phyloP scores from a whole-genome alignment of 805 yeast species.

The Hemisphaericaspora nanyangensis region DNA sequence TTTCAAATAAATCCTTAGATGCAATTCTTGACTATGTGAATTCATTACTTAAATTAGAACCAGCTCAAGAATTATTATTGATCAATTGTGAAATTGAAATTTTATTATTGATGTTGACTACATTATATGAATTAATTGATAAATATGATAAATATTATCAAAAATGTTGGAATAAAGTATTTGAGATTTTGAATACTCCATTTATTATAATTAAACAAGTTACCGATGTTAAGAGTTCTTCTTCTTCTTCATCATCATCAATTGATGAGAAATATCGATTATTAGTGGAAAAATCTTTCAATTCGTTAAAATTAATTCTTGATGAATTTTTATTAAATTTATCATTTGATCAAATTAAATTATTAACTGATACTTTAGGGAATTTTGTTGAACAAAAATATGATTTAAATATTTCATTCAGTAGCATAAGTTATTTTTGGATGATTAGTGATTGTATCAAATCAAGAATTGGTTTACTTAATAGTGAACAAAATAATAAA shows the following conservation, averaged over 20 bases:
- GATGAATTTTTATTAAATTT: constrained; percentile 78
- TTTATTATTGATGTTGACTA: constrained; percentile 55
- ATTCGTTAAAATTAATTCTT: constrained; percentile 74
- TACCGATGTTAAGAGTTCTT: constrained; percentile 8
- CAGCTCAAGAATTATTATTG: constrained; percentile 40
- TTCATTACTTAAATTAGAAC: constrained; percentile 34
- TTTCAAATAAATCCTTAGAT: constrained; percentile 47
- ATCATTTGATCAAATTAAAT: constrained; percentile 61
- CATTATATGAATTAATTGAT: constrained; percentile 71
- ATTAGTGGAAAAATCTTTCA: constrained; percentile 68
- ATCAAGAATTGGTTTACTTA: constrained; percentile 12
- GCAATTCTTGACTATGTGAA: constrained; percentile 46
- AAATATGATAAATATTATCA: constrained; percentile 61
- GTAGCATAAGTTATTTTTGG: constrained; percentile 92
- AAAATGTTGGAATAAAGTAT: constrained; percentile 71
- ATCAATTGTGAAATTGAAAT: constrained; percentile 66
- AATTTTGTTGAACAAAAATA: constrained; percentile 66
- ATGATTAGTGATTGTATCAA: constrained; percentile 70
- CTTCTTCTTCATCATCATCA: constrained; percentile 13
- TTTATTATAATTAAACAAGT: constrained; percentile 31
- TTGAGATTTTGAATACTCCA: constrained; percentile 58
- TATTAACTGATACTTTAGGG: constrained; percentile 66
- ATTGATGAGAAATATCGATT: constrained; percentile 46
- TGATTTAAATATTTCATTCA: constrained; percentile 85
- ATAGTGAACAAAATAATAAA: neutral